phyloP scores from a whole-genome alignment of 805 yeast genomes.

The Metschnikowia picachoensis region DNA sequence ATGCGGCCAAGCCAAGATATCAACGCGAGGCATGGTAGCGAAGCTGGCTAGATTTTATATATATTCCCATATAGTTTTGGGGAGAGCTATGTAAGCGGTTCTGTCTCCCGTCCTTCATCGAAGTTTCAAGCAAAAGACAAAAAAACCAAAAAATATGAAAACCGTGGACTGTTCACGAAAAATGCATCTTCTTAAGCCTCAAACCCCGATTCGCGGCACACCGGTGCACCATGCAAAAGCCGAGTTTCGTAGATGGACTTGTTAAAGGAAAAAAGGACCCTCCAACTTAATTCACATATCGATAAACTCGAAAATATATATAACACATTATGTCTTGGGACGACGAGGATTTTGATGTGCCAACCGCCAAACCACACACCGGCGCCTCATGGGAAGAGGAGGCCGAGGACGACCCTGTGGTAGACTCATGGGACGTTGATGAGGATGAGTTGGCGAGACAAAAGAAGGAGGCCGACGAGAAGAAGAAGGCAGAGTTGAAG shows the following conservation, averaged over 20 bases:
- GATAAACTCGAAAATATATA: not conserved
- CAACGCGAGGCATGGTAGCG: too few species aligned
- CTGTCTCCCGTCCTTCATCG: too few species aligned
- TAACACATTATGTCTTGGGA: conserved; percentile 52
- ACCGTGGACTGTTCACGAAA: too few species aligned
- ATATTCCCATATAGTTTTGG: too few species aligned
- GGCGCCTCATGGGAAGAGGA: conserved; percentile 82
- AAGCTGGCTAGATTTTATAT: too few species aligned
- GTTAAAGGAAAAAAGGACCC: not conserved
- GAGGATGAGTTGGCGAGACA: conserved; percentile 62
- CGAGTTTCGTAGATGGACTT: conserved; percentile 3
- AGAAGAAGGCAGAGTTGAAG: conserved; percentile 43
- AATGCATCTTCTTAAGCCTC: too few species aligned
- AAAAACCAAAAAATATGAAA: too few species aligned
- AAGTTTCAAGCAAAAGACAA: too few species aligned
- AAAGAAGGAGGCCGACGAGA: conserved; percentile 40
- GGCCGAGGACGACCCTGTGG: conserved; percentile 70
- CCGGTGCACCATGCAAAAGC: conserved; percentile 12
- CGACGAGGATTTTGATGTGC: conserved; percentile 86
- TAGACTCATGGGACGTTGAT: conserved; percentile 86
- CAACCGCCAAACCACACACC: conserved; percentile 42
- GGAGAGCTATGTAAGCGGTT: too few species aligned
- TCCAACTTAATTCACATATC: not conserved
- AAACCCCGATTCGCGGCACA: not conserved
- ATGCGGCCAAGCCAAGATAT: too few species aligned